Evolutionary conservation across 148 eudicot species (phyloP), one percentile per base, ranked within the genome.

Genomic region (Chenopodium album): DNA sequence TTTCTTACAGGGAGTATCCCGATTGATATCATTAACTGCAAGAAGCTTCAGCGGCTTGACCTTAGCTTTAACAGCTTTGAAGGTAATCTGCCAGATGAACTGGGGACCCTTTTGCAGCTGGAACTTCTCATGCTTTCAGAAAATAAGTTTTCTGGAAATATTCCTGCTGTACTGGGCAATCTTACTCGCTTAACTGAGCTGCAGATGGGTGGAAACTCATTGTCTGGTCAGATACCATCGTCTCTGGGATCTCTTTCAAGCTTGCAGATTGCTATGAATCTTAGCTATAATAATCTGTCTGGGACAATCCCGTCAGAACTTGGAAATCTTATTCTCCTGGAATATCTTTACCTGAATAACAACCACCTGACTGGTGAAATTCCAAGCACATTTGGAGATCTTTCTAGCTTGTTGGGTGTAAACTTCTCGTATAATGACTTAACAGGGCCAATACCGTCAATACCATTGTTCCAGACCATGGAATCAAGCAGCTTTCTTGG

Each of bases 81-180:
- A 9, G 93, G 84, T 71, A 78, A 74, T 47, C 84, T 96, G 32
- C 97, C 98, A 0, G 78, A 74, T 78, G 94, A 94, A 85, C 78
- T 96, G 26, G 99, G 99, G 29, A 85, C 75, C 73, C 94, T 96
- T 81, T 78, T 81, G 50, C 93, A 90, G 85, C 79, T 96, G 29
- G 99, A 96, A 85, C 98, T 89, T 63, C 98, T 96, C 66, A 86
- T 92, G 85, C 85, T 96, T 78, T 94, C 98, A 9, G 97, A 90
- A 34, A 96, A 96, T 80, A 83, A 87, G 73, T 88, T 96, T 8
- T 88, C 92, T 47, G 97, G 99, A 50, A 81, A 70, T 67, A 92
- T 96, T 75, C 98, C 99, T 12, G 84, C 81, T 19, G 89, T 88
- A 23, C 76, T 96, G 66, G 98, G 99, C 14, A 92, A 91, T 44